phyloP scores from a whole-genome alignment of 1,139 yeast genomes.

The Hyphopichia wangnamkhiaoensis region DNA sequence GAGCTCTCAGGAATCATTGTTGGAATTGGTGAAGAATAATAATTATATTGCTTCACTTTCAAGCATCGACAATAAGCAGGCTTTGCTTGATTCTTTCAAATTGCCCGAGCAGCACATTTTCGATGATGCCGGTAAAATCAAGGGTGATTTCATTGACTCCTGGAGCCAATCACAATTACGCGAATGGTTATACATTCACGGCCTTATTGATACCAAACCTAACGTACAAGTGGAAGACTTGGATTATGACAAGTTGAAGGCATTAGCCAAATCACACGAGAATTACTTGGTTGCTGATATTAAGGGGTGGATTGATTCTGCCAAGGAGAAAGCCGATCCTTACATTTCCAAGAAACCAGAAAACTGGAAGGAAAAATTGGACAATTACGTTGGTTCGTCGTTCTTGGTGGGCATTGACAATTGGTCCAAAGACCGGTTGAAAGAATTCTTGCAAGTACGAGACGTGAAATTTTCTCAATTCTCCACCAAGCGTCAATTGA shows the following conservation, averaged over 20 bases:
- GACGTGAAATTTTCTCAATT: conserved; percentile 47
- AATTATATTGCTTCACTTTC: conserved; percentile 39
- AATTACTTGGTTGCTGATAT: conserved; percentile 46
- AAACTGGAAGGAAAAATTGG: conserved; percentile 18
- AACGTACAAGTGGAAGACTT: conserved; percentile 20
- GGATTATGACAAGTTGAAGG: conserved; percentile 18
- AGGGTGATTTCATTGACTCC: conserved; percentile 46
- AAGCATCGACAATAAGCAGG: conserved; percentile 34
- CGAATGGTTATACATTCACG: conserved; percentile 32
- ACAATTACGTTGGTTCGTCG: conserved; percentile 43
- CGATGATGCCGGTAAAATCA: conserved; percentile 41
- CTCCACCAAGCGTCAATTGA: conserved; percentile 47
- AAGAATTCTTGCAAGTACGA: conserved; percentile 53
- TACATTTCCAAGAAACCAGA: conserved; percentile 25
- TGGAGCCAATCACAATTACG: conserved; percentile 33
- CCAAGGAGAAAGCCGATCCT: conserved; percentile 25
- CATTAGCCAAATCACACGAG: conserved; percentile 18
- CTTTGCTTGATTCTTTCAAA: conserved; percentile 40
- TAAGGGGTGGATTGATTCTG: conserved; percentile 32
- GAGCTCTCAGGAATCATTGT: conserved; percentile 41
- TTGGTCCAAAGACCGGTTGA: conserved; percentile 52
- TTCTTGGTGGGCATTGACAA: conserved; percentile 45
- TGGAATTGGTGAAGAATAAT: conserved; percentile 42
- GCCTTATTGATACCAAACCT: conserved; percentile 25
- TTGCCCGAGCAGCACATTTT: conserved; percentile 33